Base-by-base conservation (phyloP, 495 filamentous ascomycete species). In the Hypoxylon fuscum region DNA sequence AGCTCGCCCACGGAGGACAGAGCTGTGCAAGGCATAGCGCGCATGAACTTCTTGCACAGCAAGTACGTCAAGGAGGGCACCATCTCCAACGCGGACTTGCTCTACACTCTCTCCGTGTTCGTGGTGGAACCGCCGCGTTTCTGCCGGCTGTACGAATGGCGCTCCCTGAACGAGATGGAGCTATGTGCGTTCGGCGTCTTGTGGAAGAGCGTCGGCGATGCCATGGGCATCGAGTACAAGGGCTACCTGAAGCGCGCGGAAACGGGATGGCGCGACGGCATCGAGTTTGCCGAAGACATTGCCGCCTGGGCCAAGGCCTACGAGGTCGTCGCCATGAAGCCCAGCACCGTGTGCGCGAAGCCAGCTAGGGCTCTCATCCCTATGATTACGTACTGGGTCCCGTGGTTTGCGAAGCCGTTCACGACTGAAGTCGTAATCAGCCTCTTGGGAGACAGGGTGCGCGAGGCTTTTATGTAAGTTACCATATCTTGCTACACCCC, bases 101-200 rank as follows among this genome's bases (percentile, higher is more conserved):
- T 91, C 1, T 91, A 88, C 71, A 90, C 87, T 1, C 78, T 90
- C 0, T 80, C 77, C 10, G 77, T 89, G 0, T 90, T 89, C 68
- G 80, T 85, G 0, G 64, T 77, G 1, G 81, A 90, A 59, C 87
- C 86, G 0, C 72, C 81, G 40, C 72, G 77, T 5, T 91, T 87
- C 73, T 79, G 86, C 12, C 64, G 75, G 7, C 63, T 69, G 5
- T 88, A 81, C 66, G 88, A 91, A 62, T 91, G 88, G 88, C 80
- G 88, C 3, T 14, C 68, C 1, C 64, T 89, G 45, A 86, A 77
- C 20, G 81, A 86, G 0, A 75, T 90, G 59, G 88, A 91, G 70
- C 74, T 71, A n/a, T 89, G 86, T 59, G 88, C 87, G 0, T 73
- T 86, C 44, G 87, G 83, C 5, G 85, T 83, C 0, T 87, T 88